Evolutionary conservation across 129 eudicot genomes (phyloP), one percentile per base, ranked within the genome.

Genomic region (Heracleum sosnowskyi): DNA sequence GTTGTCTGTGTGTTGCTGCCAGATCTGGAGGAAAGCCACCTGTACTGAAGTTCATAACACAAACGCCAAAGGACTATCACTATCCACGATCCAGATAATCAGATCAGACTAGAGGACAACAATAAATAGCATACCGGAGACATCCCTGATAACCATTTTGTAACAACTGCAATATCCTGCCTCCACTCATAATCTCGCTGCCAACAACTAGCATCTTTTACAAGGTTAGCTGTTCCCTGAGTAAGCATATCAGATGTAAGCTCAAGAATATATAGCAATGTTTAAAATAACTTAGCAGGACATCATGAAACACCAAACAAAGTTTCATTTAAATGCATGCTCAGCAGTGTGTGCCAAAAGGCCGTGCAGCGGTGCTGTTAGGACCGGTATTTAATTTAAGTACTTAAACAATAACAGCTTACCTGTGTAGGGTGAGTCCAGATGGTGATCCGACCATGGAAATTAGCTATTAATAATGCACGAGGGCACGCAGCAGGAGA

Each of bases 71-170:
- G 20, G 76, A 39, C 45, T 60, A 47, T 64, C 13, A 60, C 55
- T 8, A 74, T 78, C 63, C 81, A 78, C 36, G 40, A 34, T 75
- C 64, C 76, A 73, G 39, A 79, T 57, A 34, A 41, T 11, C 68
- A 4, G 34, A 71, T 55, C 39, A 16, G 57, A 29, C 53, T 29
- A 81, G 26, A 83, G 69, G 49, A 76, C 70, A 53, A 75, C 74
- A 83, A 80, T 5, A 69, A 83, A 75, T 44, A 69, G 73, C 93
- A 70, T 87, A 95, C 99, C 80, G 96, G 94, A 83, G 99, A 90
- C 68, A 86, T 87, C 75, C 99, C 99, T n/a, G 99, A 91, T 16
- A 95, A 87, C 99, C 99, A 95, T 83, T 95, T 95, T 44, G 99
- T 95, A 79, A 88, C 92, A 83, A 95, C 99, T 79, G 99, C 99